Evolutionary conservation across 768 basidiomycete genomes (phyloP).

Genomic region (Leccinum arenicola): DNA sequence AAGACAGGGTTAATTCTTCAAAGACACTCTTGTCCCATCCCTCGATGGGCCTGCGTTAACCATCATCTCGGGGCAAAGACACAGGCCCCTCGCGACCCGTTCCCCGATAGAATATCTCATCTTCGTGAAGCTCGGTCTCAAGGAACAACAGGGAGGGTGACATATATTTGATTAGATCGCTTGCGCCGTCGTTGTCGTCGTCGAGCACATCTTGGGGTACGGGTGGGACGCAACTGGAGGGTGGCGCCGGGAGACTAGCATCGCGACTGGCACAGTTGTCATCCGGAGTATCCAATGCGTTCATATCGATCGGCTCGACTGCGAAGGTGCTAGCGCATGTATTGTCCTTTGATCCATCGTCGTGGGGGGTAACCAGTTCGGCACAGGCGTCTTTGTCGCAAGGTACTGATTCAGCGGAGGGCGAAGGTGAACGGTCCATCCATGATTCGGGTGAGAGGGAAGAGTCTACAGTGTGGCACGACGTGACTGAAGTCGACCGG

Average conservation of each 20-base stretch:
- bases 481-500: neutral
- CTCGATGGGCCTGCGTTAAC: neutral
- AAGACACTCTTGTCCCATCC: constrained; percentile 3
- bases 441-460: neutral
- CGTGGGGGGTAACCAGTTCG: neutral
- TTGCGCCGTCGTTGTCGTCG: neutral
- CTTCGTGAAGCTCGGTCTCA: neutral
- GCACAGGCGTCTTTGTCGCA: neutral
- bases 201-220: neutral
- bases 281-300: neutral
- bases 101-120: constrained; percentile 1
- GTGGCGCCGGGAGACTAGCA: neutral
- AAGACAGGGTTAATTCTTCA: neutral
- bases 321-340: neutral
- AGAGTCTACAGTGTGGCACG: neutral
- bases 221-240: neutral
- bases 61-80: constrained; percentile 15
- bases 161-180: neutral
- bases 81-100: constrained; percentile 6
- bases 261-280: neutral
- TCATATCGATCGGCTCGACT: neutral
- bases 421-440: neutral
- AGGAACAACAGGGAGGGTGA: neutral
- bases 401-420: neutral
- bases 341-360: neutral